These are phyloP conservation scores for Xylaria intraflava DNA, from an alignment of 495 filamentous ascomycete genomes.

Conservation along the genomic window DNA sequence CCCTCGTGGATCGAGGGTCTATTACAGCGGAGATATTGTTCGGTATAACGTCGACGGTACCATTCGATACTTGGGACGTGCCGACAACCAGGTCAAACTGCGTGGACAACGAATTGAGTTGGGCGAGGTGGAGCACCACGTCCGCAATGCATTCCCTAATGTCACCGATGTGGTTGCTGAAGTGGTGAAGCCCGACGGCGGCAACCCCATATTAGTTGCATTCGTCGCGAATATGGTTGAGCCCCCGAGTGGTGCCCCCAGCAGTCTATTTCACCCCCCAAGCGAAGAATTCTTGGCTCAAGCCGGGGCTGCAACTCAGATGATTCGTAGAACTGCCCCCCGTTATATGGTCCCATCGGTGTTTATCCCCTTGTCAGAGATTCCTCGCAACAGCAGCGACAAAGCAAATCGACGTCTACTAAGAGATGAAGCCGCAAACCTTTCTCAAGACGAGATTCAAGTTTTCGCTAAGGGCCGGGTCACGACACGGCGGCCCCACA, in stretches of 20 bases:
- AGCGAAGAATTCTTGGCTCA: not conserved
- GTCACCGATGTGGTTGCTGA: constrained; percentile 1
- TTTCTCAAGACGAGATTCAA: not conserved
- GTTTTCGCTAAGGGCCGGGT: not conserved
- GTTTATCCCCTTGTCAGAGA: constrained; percentile 42
- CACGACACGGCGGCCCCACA: not conserved
- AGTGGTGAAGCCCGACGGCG: not conserved
- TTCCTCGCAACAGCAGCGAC: constrained; percentile 47
- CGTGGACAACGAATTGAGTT: constrained; percentile 22
- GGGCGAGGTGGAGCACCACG: constrained; percentile 17
- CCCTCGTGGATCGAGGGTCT: constrained; percentile 25
- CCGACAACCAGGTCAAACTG: constrained; percentile 20
- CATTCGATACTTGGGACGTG: constrained; percentile 11
- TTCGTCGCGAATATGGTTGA: not conserved
- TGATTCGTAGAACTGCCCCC: not conserved
- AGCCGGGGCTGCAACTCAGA: not conserved
- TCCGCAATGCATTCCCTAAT: not conserved
- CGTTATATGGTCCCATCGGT: constrained; percentile 52
- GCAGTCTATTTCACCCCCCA: not conserved
- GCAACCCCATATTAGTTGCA: not conserved
- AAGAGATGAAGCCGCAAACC: constrained; percentile 7
- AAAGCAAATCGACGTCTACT: constrained; percentile 40
- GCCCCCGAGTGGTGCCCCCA: not conserved
- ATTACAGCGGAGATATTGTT: constrained; percentile 45
- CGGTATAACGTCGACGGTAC: constrained; percentile 3